phyloP scores from a whole-genome alignment of 192 early-diverging fungal species.

The Entomortierella beljakovae region DNA sequence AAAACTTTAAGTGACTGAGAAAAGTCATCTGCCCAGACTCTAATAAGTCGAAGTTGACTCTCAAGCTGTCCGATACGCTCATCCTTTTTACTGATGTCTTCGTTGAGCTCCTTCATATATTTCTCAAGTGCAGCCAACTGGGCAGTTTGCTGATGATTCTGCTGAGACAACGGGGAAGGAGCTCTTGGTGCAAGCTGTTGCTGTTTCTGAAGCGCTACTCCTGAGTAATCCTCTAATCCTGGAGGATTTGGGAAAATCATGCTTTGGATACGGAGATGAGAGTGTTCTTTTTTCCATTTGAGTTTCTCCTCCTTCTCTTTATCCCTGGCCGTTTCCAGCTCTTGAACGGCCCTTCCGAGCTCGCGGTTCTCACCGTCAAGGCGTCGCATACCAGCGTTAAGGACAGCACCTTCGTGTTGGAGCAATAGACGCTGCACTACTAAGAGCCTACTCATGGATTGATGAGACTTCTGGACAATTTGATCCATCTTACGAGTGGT shows the following conservation, averaged over 20 bases:
- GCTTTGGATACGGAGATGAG: conserved; percentile 43
- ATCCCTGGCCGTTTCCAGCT: conserved; percentile 35
- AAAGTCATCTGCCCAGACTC: conserved; percentile 37
- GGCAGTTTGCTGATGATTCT: conserved; percentile 17
- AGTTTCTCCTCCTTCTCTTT: conserved; percentile 48
- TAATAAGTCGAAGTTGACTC: conserved; percentile 36
- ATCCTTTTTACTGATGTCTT: conserved; percentile 46
- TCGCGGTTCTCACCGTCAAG: conserved; percentile 53
- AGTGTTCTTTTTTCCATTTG: conserved; percentile 50
- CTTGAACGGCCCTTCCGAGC: conserved; percentile 25
- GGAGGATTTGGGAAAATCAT: conserved; percentile 51
- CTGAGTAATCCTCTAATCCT: conserved; percentile 9
- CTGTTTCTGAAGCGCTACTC: neutral
- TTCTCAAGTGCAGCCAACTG: conserved; percentile 26
- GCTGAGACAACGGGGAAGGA: neutral
- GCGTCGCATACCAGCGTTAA: conserved; percentile 57
- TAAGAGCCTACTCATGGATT: conserved; percentile 50
- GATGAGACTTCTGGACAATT: conserved; percentile 48
- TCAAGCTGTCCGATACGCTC: conserved; percentile 31
- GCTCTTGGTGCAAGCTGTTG: neutral
- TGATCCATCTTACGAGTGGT: conserved; percentile 60
- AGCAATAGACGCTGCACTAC: conserved; percentile 54
- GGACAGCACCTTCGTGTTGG: conserved; percentile 60
- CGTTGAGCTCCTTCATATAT: conserved; percentile 48
- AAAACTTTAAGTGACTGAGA: conserved; percentile 7